Evolutionary conservation across 768 basidiomycete genomes (phyloP), one percentile per base, ranked within the genome.

Genomic region (Calocybe gangraenosa): DNA sequence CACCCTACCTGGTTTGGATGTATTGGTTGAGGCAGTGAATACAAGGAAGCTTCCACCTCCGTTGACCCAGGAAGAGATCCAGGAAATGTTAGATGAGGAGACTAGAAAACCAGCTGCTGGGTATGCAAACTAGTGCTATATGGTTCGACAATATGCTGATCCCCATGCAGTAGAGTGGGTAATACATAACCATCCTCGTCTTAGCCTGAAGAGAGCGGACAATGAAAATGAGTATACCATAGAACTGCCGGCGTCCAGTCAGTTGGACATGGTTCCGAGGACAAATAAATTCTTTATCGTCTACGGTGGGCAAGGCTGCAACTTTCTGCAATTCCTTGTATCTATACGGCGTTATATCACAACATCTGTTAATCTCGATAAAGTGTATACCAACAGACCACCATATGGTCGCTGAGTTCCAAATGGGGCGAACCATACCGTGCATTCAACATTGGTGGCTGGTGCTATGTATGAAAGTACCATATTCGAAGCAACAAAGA

Each of bases 381-480:
- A 22, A n/a, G n/a, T n/a, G n/a, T n/a, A n/a, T n/a, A n/a, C n/a
- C n/a, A n/a, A n/a, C n/a, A n/a, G n/a, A n/a, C 56, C 1, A 79
- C 69, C 9, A 75, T 33, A 14, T 63, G 46, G 34, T 69, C 61
- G 40, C 78, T 77, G 20, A 58, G 49, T 15, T 67, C 58, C 44
- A 76, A n/a, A 8, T 68, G 53, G 9, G 60, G 50, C 75, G 50
- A 82, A 83, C 78, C 79, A 81, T 1, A 81, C 76, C 3, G 81
- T 76, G 3, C 70, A n/a, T n/a, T n/a, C n/a, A n/a, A n/a, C n/a
- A n/a, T n/a, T n/a, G n/a, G n/a, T n/a, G n/a, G n/a, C 78, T 5
- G 79, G 77, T n/a, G n/a, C n/a, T n/a, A 17, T 78, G 64, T 1
- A 67, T 63, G 11, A 81, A 63, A 8, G 59, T 56, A 4, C 64